Evolutionary conservation across 345 rosid genomes (phyloP).

Genomic region (Sonneratia alba): DNA sequence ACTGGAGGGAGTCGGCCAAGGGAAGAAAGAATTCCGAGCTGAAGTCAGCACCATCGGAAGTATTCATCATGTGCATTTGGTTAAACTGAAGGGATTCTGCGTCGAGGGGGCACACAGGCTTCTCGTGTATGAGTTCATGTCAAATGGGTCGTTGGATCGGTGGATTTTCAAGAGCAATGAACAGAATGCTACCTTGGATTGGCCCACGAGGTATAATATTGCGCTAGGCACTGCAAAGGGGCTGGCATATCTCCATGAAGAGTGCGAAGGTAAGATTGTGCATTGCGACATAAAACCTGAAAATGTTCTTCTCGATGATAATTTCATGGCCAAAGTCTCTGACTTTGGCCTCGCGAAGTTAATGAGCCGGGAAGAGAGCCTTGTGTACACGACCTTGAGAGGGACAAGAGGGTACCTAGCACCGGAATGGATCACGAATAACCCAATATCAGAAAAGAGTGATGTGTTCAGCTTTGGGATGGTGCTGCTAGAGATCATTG

Average conservation of each 20-base stretch:
- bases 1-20: slow-evolving; percentile 41
- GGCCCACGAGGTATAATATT: slow-evolving; percentile 35
- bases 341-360: slow-evolving; percentile 48
- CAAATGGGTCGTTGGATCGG: slow-evolving; percentile 34
- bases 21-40: slow-evolving; percentile 42
- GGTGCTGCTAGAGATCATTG: slow-evolving; percentile 46
- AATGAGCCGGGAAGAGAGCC: slow-evolving; percentile 40
- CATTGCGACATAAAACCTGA: slow-evolving; percentile 47
- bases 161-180: slow-evolving; percentile 37
- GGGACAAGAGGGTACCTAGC: slow-evolving; percentile 59
- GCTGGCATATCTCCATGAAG: slow-evolving; percentile 45
- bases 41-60: slow-evolving; percentile 46
- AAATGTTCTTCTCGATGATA: slow-evolving; percentile 39
- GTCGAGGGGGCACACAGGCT: slow-evolving; percentile 37
- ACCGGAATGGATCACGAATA: slow-evolving; percentile 54
- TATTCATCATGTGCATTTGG: slow-evolving; percentile 44
- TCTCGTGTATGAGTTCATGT: slow-evolving; percentile 54
- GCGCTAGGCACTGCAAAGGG: slow-evolving; percentile 40
- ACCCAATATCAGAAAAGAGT: slow-evolving; percentile 41
- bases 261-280: slow-evolving; percentile 37
- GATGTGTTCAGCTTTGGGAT: slow-evolving; percentile 51
- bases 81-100: slow-evolving; percentile 51
- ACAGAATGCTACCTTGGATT: slow-evolving; percentile 18
- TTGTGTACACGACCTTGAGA: slow-evolving; percentile 33
- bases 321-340: slow-evolving; percentile 35